Conservation (phyloP, 2,329 filamentous ascomycete genomes). For the Alternaria novae-zelandiae region DNA sequence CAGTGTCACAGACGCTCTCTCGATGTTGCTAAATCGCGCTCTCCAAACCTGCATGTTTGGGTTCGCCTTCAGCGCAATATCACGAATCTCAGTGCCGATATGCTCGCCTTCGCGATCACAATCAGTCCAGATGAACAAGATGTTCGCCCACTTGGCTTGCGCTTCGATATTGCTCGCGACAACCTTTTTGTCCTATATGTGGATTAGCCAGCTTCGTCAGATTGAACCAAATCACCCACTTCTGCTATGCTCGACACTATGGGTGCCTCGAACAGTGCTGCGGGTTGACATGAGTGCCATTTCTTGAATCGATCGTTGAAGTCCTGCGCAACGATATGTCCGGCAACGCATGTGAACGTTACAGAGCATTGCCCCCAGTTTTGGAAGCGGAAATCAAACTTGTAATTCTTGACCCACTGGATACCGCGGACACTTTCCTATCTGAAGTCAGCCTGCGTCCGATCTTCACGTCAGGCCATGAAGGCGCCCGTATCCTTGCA, state of each 20-base stretch:
- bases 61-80: conserved; percentile 79
- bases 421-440: conserved; percentile 72
- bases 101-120: conserved; percentile 98
- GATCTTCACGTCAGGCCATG: neutral
- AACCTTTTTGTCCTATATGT: conserved; percentile 71
- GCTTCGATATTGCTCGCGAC: conserved; percentile 85
- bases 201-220: conserved; percentile 15
- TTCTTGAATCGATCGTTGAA: conserved; percentile 76
- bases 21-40: conserved; percentile 94
- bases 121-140: conserved; percentile 97
- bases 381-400: conserved; percentile 88
- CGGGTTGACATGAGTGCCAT: conserved; percentile 83
- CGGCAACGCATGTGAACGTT: conserved; percentile 91
- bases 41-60: conserved; percentile 77
- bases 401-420: conserved; percentile 91
- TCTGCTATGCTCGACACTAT: conserved; percentile 72
- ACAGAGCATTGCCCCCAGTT: conserved; percentile 83
- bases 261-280: conserved; percentile 79
- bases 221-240: conserved; percentile 51
- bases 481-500: neutral
- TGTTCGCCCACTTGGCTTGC: conserved; percentile 74
- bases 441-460: conserved; percentile 11
- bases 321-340: conserved; percentile 82
- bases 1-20: conserved; percentile 71
- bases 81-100: conserved; percentile 89